Base-by-base conservation (phyloP, 129 eudicot genomes). In the Helichrysum umbraculigerum region DNA sequence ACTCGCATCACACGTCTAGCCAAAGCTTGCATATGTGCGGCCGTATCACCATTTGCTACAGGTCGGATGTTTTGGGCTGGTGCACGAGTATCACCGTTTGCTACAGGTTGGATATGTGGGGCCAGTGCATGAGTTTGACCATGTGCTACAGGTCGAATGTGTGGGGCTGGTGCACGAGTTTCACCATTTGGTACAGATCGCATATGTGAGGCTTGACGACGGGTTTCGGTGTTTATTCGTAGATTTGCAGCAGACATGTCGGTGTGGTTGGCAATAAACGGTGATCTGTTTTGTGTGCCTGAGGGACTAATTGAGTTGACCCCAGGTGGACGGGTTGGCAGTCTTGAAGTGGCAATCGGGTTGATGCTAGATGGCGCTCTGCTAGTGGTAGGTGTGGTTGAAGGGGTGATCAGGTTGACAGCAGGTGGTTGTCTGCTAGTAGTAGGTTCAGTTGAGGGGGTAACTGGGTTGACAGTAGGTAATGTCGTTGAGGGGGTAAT, bases 131-230 rank as follows among this genome's bases (percentile, higher is more conserved):
- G 92, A 7, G 77, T 33, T 21, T 81, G 5, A 47, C n/a, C 92
- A 20, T 70, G 52, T 25, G 4, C 16, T 34, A 64, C n/a, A 16
- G 69, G 4, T 64, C 4, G 39, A 8, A 29, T 41, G 69, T 75
- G 35, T 42, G 92, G 90, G 62, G 96, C 86, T 0, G 81, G 84
- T 25, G 88, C 74, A 63, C 88, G 88, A 7, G 82, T 54, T 58
- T 81, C 91, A 34, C 79, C 76, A 42, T 73, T 71, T 28, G n/a
- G 52, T 10, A 76, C 71, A 22, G 86, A 82, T 11, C 81, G 91
- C 39, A 88, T 66, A 58, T 86, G 93, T 25, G 96, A 90, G 61
- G 91, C 87, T 10, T 78, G 83, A 44, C 86, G 71, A 76, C 93
- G 91, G 28, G 87, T 73, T 50, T 80, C 93, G 3, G 78, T 82